Base-by-base conservation (phyloP, 768 basidiomycete species). In the Rickenella mellea region DNA sequence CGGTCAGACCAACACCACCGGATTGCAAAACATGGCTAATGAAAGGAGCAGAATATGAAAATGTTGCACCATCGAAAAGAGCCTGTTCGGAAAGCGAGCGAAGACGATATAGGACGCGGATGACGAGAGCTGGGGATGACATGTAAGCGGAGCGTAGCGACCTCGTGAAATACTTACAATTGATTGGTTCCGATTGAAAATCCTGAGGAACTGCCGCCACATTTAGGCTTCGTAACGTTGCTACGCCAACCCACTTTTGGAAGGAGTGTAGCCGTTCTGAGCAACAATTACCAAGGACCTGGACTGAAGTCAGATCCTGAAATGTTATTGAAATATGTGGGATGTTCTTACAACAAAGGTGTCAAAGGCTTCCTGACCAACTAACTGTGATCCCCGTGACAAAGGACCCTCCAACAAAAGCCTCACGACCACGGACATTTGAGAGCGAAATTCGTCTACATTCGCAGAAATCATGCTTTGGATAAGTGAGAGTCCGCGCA, bases 1-100 rank as follows among this genome's bases (percentile, higher is more conserved):
- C 77, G 12, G 67, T 67, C 0, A 72, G 64, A 0, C 67, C 64
- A 8, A 92, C 64, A 0, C 89, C 91, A 5, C 89, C 90, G 21
- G 69, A 68, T 1, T 63, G 54, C 6, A 91, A 65, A 15, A 96
- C 76, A 33, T 74, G 72, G 8, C 67, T 74, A 4, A 97, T 62
- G 10, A 98, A 68, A 6, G 89, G 84, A 37, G 80, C 83, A 0
- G 76, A 62, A 50, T 92, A 88, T 0, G 86, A 78, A 60, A 87
- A 94, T 0, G 91, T 92, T 2, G 87, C 78, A 1, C 83, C 72
- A 55, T 94, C 89, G 39, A 97, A 82, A 0, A 90, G 78, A 1
- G 74, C 63, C 48, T 88, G 82, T 47, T 93, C 87, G 0, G 88
- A 80, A 3, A 93, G 66, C 44, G 74, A 83, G 15, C 86, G 78